These are phyloP conservation scores for Linnemannia schmuckeri DNA, from an alignment of 192 early-diverging fungal genomes.

Conservation along the genomic window DNA sequence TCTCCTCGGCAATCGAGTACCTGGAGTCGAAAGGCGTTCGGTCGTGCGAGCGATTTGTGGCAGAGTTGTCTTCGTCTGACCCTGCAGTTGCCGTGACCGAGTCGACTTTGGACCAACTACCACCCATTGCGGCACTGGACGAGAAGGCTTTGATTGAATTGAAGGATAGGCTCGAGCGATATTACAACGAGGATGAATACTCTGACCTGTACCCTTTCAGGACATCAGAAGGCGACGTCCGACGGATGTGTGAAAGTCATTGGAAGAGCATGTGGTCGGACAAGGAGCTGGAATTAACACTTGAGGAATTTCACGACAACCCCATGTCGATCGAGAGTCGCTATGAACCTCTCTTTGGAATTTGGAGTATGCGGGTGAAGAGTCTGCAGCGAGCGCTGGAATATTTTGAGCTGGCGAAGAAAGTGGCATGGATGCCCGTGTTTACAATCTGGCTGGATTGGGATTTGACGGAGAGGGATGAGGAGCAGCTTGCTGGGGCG, in stretches of 20 bases:
- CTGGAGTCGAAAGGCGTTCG: background rate
- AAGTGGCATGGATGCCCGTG: background rate
- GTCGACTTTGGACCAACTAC: background rate
- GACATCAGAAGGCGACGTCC: conserved; percentile 7
- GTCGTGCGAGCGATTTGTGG: background rate
- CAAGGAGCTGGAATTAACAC: background rate
- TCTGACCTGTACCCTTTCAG: background rate
- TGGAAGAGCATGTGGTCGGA: background rate
- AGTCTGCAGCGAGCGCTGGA: background rate
- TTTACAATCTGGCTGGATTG: background rate
- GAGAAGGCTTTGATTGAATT: background rate
- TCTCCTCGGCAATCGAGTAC: conserved; percentile 19
- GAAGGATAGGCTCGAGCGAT: background rate
- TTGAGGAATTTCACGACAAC: background rate
- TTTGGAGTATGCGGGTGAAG: background rate
- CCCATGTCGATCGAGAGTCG: background rate
- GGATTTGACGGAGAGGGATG: background rate
- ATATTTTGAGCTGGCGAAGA: background rate
- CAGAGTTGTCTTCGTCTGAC: background rate
- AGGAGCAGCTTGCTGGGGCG: background rate
- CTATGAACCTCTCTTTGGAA: background rate
- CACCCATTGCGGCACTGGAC: conserved; percentile 5
- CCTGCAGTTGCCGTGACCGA: background rate
- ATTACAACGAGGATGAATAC: background rate
- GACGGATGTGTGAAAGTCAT: conserved; percentile 23